phyloP scores from a whole-genome alignment of 352 stramenopile species.

The Phytophthora sojae region DNA sequence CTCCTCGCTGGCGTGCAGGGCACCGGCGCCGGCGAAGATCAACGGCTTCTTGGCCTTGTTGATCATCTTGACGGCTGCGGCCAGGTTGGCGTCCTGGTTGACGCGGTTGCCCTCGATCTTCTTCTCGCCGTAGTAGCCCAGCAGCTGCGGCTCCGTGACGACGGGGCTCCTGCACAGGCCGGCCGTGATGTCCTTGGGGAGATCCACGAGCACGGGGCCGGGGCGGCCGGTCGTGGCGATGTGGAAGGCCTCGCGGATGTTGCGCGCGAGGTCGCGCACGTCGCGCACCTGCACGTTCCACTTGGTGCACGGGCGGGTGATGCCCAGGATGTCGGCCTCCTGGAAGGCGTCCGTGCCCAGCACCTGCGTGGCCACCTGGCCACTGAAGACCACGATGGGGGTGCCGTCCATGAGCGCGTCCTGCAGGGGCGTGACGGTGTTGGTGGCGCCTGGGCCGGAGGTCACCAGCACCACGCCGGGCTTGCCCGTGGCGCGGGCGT shows the following conservation, averaged over 20 bases:
- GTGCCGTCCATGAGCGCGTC: conserved; percentile 96
- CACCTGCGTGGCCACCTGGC: conserved; percentile 94
- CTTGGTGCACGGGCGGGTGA: conserved; percentile 94
- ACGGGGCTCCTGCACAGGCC: conserved; percentile 79
- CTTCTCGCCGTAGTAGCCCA: conserved; percentile 88
- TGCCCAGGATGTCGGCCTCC: conserved; percentile 85
- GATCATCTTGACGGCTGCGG: conserved; percentile 86
- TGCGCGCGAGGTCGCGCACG: conserved; percentile 94
- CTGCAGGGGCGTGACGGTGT: conserved; percentile 94
- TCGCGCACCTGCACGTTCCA: conserved; percentile 97
- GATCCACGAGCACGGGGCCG: conserved; percentile 95
- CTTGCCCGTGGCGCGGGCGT: conserved; percentile 85
- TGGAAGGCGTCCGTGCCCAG: conserved; percentile 95
- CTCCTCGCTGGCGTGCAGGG: conserved; percentile 89
- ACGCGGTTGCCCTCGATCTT: conserved; percentile 85
- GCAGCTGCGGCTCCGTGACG: conserved; percentile 75
- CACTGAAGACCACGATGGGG: conserved; percentile 94
- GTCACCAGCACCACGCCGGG: conserved; percentile 94
- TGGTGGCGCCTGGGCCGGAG: conserved; percentile 93
- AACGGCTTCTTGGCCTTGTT: conserved; percentile 95
- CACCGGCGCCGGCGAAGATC: conserved; percentile 95
- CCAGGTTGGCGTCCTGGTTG: conserved; percentile 82
- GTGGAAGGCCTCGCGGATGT: conserved; percentile 97
- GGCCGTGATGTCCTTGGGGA: conserved; percentile 95
- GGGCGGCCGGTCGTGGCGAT: conserved; percentile 94